Evolutionary conservation across 2,329 filamentous ascomycete species (phyloP).

Genomic region (Ophiostoma australiae): DNA sequence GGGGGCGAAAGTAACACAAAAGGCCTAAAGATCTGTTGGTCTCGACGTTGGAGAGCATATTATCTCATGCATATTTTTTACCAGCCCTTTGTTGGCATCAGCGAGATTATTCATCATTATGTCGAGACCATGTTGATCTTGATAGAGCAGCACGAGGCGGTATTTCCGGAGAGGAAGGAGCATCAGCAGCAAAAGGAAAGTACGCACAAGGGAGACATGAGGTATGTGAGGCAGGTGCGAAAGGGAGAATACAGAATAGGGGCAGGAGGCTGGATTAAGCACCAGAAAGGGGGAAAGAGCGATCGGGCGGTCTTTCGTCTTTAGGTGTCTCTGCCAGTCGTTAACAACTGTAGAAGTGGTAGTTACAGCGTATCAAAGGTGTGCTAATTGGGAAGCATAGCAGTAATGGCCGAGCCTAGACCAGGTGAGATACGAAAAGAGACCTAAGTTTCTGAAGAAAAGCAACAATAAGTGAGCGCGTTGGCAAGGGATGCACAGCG

Average conservation of each 20-base stretch:
- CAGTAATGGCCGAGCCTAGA: background rate
- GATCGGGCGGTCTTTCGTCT: constrained; percentile 13
- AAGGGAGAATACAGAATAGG: constrained; percentile 4
- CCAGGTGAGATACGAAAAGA: background rate
- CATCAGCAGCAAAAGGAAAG: background rate
- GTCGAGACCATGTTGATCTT: background rate
- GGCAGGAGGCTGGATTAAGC: constrained; percentile 13
- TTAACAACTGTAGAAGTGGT: background rate
- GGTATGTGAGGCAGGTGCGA: constrained; percentile 5
- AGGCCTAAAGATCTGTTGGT: background rate
- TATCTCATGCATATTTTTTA: background rate
- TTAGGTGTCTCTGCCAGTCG: background rate
- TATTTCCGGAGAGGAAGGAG: background rate
- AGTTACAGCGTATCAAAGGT: background rate
- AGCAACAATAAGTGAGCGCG: background rate
- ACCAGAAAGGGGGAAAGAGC: constrained; percentile 13
- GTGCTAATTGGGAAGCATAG: background rate
- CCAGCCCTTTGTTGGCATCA: background rate
- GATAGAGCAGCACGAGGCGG: background rate
- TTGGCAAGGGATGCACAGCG: background rate
- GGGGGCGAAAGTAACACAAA: constrained; percentile 19
- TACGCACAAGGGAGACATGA: constrained; percentile 5
- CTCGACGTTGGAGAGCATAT: background rate
- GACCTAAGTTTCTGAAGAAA: background rate
- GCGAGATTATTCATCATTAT: background rate